Conservation (phyloP, 148 eudicot genomes). For the Cornus kousa region DNA sequence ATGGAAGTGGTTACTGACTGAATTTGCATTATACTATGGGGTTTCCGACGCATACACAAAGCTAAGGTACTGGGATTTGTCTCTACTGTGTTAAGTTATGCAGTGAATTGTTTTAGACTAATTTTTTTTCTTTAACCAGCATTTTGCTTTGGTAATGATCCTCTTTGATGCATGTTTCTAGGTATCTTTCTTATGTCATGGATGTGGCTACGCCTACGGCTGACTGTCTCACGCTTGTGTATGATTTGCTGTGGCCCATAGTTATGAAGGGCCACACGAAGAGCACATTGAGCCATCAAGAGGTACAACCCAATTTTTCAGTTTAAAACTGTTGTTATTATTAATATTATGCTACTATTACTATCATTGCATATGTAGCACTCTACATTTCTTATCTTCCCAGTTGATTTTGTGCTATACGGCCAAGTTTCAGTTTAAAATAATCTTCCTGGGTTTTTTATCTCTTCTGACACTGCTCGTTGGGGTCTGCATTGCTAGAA, state of each 20-base stretch:
- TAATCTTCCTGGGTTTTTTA: not conserved
- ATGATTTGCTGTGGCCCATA: constrained; percentile 78
- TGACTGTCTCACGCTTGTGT: constrained; percentile 76
- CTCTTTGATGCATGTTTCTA: constrained; percentile 27
- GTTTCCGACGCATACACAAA: constrained; percentile 92
- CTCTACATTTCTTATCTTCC: not conserved
- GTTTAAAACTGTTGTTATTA: not conserved
- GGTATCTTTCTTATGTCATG: constrained; percentile 95
- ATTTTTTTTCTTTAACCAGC: not conserved
- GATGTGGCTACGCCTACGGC: constrained; percentile 99
- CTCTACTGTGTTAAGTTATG: not conserved
- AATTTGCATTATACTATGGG: constrained; percentile 87
- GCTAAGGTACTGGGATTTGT: constrained; percentile 48
- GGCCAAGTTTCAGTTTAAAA: not conserved
- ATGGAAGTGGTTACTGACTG: constrained; percentile 90
- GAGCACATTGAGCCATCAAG: constrained; percentile 85
- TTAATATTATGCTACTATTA: not conserved
- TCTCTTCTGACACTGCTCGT: not conserved
- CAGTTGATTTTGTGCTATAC: not conserved
- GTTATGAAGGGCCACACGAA: constrained; percentile 63
- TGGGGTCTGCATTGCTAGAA: constrained; percentile 44
- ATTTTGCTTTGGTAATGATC: not conserved
- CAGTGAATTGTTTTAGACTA: not conserved
- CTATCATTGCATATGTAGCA: not conserved
- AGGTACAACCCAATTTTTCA: constrained; percentile 44